Base-by-base conservation (phyloP, 2,329 filamentous ascomycete species). In the Talaromyces marneffei region DNA sequence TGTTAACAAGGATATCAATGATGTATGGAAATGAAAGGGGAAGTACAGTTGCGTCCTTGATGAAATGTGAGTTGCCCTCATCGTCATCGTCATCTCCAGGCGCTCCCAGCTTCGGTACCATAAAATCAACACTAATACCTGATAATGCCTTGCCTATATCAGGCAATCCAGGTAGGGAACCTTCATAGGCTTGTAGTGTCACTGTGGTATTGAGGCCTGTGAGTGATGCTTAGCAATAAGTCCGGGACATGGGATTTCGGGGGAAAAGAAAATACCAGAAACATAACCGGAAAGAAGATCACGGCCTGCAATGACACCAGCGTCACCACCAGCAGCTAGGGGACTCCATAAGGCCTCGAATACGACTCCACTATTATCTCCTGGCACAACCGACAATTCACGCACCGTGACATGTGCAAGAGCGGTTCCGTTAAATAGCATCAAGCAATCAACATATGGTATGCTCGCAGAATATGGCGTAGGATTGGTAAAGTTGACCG, bases 401-500 rank as follows among this genome's bases (percentile, higher is more conserved):
- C 81, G 79, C 2, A 86, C 84, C 0, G 83, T 88, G 12, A 89
- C 87, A 71, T 93, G 88, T 33, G 90, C 94, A 35, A 99, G 79
- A 7, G 89, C 72, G 0, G 87, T 87, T 10, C 82, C 85, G 68
- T 95, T 92, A 68, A 85, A 86, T 31, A 90, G 73, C 44, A 97
- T 77, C 64, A 92, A 85, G 46, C 96, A 82, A 71, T 89, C 92
- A 65, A 91, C 76, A 64, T 86, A 93, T 1, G 93, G 93, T n/a
- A 97, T 80, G 2, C 80, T 80, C 3, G 91, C 92, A 4, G 90
- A 87, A 73, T 97, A 97, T 3, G 87, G 83, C 0, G 92, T 96
- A 1, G 93, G 92, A 70, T 99, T 99, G 3, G 90, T 95, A 63
- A 96, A 82, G 71, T 94, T 96, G 69, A 96, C 82, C 40, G 80